Evolutionary conservation across 106 monocot genomes (phyloP), one percentile per base, ranked within the genome.

Genomic region (Phalaenopsis equestris): DNA sequence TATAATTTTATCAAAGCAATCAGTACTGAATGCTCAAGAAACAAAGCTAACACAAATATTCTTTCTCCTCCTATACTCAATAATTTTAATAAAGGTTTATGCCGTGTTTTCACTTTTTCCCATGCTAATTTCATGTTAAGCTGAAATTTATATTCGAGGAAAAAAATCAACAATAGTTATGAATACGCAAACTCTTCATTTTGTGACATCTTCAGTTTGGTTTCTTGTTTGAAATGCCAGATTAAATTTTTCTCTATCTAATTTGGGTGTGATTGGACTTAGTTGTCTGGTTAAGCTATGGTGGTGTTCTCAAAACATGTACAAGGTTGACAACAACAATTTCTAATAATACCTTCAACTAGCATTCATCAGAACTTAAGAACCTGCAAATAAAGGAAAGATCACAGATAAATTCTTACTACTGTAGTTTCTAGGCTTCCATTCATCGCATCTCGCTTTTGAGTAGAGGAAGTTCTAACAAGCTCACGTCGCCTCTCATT

Each of bases 361-460:
- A 61, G 21, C 19, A 61, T 61, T 61, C 21, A 57, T 4, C 61
- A 61, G 5, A n/a, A 61, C 3, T 21, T 61, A 1, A 61, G 21
- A 61, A 52, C 52, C 3, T 12, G 52, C 12, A 52, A 10, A 52
- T 52, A 52, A 61, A 61, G 6, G 19, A 21, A 21, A 61, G 61
- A 21, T 61, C 61, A 61, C 21, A 61, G 10, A 21, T 16, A 17
- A 57, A 14, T 15, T 57, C 85, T 78, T 85, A 94, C 94, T 80
- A 80, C 49, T 47, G 83, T 12, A 38, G 86, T 43, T 55, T 90
- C 85, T 76, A 82, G 90, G 76, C 37, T 65, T 49, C 61, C 78
- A 18, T n/a, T 14, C 77, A 55, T 79, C 18, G 82, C 85, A 67
- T 88, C 84, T 75, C 83, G 79, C 79, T 81, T 91, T 39, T 84